Evolutionary conservation across 176 grass and related monocot species (phyloP).

Genomic region (Oryza meridionalis): DNA sequence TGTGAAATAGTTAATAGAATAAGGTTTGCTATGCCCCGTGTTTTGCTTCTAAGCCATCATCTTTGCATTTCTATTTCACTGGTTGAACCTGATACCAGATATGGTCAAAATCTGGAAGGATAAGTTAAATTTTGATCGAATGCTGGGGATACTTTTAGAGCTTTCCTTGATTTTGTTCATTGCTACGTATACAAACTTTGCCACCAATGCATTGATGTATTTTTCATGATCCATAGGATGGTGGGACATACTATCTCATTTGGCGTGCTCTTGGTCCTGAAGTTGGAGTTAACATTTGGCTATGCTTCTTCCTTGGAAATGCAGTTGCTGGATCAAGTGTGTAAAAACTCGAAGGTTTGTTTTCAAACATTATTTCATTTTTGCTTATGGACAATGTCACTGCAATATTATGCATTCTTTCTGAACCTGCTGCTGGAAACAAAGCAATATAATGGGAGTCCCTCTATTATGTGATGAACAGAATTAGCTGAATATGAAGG

Average conservation of each 20-base stretch:
- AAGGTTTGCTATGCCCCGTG: neutral
- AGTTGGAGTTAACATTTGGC: slow-evolving; percentile 99
- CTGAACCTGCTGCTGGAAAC: too few species aligned
- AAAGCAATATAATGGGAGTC: too few species aligned
- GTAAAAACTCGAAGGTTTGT: slow-evolving; percentile 16
- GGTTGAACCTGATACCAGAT: neutral
- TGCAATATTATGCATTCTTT: too few species aligned
- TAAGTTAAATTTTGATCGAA: slow-evolving; percentile 9
- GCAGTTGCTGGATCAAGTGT: slow-evolving; percentile 90
- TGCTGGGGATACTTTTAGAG: slow-evolving; percentile 19
- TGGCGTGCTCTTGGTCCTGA: slow-evolving; percentile 93
- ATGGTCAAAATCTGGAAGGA: slow-evolving; percentile 3
- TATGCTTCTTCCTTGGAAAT: slow-evolving; percentile 99
- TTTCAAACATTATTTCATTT: neutral
- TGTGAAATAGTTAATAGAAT: slow-evolving; percentile 23
- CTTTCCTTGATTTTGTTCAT: neutral
- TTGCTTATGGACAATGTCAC: too few species aligned
- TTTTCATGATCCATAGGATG: slow-evolving; percentile 64
- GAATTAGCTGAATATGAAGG: too few species aligned
- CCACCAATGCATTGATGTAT: slow-evolving; percentile 8
- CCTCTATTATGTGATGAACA: too few species aligned
- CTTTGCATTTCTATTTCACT: slow-evolving; percentile 21
- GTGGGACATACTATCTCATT: slow-evolving; percentile 99
- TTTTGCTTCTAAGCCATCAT: neutral
- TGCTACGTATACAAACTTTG: slow-evolving; percentile 22